Evolutionary conservation across 1,284 basidiomycete genomes (phyloP).

Genomic region (Ustilago hordei): DNA sequence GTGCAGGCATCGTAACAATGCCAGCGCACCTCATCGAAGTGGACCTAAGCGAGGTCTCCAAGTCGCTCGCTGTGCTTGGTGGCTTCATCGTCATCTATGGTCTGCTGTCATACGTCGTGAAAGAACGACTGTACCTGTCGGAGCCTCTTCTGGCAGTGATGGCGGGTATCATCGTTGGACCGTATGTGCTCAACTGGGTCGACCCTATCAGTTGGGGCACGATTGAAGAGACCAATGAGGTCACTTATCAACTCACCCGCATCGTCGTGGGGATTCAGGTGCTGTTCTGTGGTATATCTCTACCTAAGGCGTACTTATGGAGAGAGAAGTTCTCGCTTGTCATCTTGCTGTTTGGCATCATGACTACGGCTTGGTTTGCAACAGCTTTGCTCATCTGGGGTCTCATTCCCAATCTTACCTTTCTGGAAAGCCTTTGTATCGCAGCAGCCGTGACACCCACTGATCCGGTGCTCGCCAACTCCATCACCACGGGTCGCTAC

Average conservation of each 20-base stretch:
- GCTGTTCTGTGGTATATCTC: slow-evolving; percentile 70
- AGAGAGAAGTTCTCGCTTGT: slow-evolving; percentile 65
- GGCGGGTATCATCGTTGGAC: slow-evolving; percentile 64
- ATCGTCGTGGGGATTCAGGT: slow-evolving; percentile 69
- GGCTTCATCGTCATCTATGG: slow-evolving; percentile 68
- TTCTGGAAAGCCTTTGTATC: slow-evolving; percentile 70
- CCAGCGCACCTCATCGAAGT: slow-evolving; percentile 55
- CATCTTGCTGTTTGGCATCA: slow-evolving; percentile 69
- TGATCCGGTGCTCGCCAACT: slow-evolving; percentile 70
- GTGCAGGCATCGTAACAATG: slow-evolving; percentile 12
- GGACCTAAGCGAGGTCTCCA: slow-evolving; percentile 63
- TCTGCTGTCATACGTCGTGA: slow-evolving; percentile 64
- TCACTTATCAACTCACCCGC: slow-evolving; percentile 70
- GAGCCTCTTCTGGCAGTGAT: slow-evolving; percentile 67
- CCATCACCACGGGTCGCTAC: slow-evolving; percentile 69
- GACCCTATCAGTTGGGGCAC: slow-evolving; percentile 62
- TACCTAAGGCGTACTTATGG: slow-evolving; percentile 69
- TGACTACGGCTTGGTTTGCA: slow-evolving; percentile 71
- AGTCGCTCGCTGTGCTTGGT: slow-evolving; percentile 62
- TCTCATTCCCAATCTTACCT: slow-evolving; percentile 68
- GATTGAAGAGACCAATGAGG: slow-evolving; percentile 51
- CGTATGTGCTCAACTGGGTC: slow-evolving; percentile 66
- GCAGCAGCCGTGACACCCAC: slow-evolving; percentile 71
- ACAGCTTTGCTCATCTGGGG: slow-evolving; percentile 69
- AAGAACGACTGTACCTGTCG: slow-evolving; percentile 65